Base-by-base conservation (phyloP, 2,329 filamentous ascomycete genomes). In the Clonostachys byssicola region DNA sequence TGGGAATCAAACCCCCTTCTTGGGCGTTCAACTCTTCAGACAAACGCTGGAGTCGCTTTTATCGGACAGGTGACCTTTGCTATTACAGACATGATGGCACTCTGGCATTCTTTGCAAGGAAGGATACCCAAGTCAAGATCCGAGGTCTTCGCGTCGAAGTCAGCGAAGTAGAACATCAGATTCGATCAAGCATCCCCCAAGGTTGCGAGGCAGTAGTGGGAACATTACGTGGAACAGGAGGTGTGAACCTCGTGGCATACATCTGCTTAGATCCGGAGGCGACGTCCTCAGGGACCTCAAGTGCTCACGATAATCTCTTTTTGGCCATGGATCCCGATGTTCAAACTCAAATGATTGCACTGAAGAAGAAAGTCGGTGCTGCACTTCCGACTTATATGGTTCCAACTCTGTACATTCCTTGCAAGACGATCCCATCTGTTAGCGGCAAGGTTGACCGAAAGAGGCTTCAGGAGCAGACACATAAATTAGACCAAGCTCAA, bases 311-410 rank as follows among this genome's bases (percentile, higher is more conserved):
- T 10, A 2, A 30, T 10, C 23, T 30, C 3, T 30, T 30, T 10
- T 30, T 30, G 23, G 23, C 7, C 9, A 9, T 30, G 23, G 3
- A 30, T 30, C 4, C 23, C 23, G 5, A 30, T 30, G 23, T 30
- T 2, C 23, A 30, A 30, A 10, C 23, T 4, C 23, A 30, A 30
- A 30, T 30, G 23, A 30, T 30, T 30, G 23, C 10, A 4, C 9
- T 30, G 23, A 30, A 30, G 23, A 30, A 30, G 23, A 42, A 54
- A 52, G 42, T 16, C 49, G 34, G 52, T 6, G 36, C 17, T n/a
- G 14, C 17, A 12, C 14, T 56, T 34, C 54, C 54, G 5, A 43
- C 42, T 3, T 56, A 56, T 45, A 56, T 56, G 54, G 38, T 56
- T 5, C 54, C 54, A 13, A 47, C 51, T 12, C 43, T 52, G 30